Conservation (phyloP, 2,329 filamentous ascomycete species). For the Neospermospora avenae region DNA sequence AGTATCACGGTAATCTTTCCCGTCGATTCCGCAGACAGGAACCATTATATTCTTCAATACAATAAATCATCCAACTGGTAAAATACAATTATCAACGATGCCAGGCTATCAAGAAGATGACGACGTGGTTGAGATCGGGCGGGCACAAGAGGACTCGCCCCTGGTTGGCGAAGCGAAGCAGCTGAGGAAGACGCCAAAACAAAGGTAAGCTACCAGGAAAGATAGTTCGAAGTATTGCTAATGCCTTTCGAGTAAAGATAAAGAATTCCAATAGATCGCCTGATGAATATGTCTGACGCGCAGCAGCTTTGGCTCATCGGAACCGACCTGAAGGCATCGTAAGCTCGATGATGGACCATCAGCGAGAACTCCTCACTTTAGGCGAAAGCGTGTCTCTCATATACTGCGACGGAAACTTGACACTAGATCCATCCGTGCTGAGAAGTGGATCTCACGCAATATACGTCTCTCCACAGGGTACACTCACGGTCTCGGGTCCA, state of each 20-base stretch:
- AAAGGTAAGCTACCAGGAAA: no score
- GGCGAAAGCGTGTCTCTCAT: constrained; percentile 9
- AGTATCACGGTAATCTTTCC: background rate
- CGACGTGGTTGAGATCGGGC: background rate
- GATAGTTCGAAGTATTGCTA: no score
- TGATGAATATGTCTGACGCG: background rate
- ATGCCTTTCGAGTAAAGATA: background rate
- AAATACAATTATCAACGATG: background rate
- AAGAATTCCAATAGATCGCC: no score
- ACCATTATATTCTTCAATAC: background rate
- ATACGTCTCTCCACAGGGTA: constrained; percentile 8
- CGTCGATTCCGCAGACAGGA: background rate
- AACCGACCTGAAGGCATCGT: constrained; percentile 2
- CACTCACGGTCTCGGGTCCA: background rate
- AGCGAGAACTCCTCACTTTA: background rate
- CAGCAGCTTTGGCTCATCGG: background rate
- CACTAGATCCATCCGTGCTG: constrained; percentile 3
- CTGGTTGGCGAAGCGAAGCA: background rate
- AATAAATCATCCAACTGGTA: background rate
- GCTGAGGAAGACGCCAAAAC: background rate
- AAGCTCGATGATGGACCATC: constrained; percentile 4
- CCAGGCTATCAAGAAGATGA: background rate
- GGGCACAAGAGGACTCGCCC: background rate
- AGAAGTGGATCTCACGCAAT: constrained; percentile 7
- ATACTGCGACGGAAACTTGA: constrained; percentile 6